Conservation (phyloP, 139 green algal species). For the Picochlorum sp. region DNA sequence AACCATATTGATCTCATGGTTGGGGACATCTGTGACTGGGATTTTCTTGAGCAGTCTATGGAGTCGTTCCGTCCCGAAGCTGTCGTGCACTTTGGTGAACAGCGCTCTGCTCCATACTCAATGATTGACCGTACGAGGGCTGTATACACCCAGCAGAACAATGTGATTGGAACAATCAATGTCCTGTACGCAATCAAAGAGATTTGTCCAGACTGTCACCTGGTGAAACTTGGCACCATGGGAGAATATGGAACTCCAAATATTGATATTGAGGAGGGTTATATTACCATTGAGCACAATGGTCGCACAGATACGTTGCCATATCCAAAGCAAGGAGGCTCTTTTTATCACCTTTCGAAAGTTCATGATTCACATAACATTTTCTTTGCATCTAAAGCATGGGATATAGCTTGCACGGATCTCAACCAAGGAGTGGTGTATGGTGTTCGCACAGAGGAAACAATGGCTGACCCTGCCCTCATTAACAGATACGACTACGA, state of each 20-base stretch:
- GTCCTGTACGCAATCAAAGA: slow-evolving; percentile 98
- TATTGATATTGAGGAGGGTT: slow-evolving; percentile 99
- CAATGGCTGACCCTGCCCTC: slow-evolving; percentile 69
- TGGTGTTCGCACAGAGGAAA: slow-evolving; percentile 92
- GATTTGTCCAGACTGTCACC: slow-evolving; percentile 90
- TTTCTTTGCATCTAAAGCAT: slow-evolving; percentile 85
- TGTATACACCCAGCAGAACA: slow-evolving; percentile 97
- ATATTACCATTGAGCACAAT: slow-evolving; percentile 96
- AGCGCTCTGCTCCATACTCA: slow-evolving; percentile 93
- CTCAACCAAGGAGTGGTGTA: slow-evolving; percentile 99
- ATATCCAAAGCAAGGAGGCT: slow-evolving; percentile 87
- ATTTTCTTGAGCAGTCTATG: slow-evolving; percentile 70
- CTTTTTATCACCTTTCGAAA: slow-evolving; percentile 97
- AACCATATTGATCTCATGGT: slow-evolving; percentile 86
- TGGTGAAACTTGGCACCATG: slow-evolving; percentile 99
- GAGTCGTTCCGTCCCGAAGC: slow-evolving; percentile 77
- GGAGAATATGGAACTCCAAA: slow-evolving; percentile 97
- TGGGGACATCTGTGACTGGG: slow-evolving; percentile 95
- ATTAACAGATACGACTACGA: slow-evolving; percentile 99
- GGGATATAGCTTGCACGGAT: slow-evolving; percentile 91
- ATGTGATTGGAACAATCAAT: slow-evolving; percentile 98
- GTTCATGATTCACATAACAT: slow-evolving; percentile 98
- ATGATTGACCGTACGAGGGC: slow-evolving; percentile 95
- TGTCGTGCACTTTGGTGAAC: slow-evolving; percentile 96
- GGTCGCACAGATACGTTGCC: slow-evolving; percentile 92